phyloP scores from a whole-genome alignment of 176 grass and related monocot genomes.

The Pontederia paniculata region DNA sequence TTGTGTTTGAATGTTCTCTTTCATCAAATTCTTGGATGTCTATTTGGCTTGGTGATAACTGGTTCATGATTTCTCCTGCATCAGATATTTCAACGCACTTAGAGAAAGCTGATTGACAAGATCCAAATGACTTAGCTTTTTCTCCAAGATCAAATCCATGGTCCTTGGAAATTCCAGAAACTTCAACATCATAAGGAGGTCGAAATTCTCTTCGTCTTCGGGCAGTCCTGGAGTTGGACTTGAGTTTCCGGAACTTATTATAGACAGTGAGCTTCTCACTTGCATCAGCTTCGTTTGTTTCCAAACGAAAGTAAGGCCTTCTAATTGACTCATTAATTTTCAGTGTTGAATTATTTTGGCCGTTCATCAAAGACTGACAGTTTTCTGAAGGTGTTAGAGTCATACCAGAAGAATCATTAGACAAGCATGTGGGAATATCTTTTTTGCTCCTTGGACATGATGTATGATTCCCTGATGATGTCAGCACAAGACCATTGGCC shows the following conservation, averaged over 20 bases:
- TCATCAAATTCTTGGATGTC: neutral
- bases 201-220: constrained; percentile 28
- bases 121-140: constrained; percentile 30
- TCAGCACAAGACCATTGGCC: constrained; percentile 24
- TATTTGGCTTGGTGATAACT: neutral
- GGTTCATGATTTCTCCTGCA: constrained; percentile 31
- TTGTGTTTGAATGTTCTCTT: constrained; percentile 17
- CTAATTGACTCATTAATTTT: constrained; percentile 20
- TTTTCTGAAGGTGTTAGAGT: neutral
- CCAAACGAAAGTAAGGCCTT: constrained; percentile 18
- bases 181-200: constrained; percentile 22
- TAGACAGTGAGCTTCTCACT: constrained; percentile 20
- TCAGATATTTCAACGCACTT: neutral
- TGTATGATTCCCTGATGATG: constrained; percentile 26
- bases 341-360: neutral
- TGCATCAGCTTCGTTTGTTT: constrained; percentile 19
- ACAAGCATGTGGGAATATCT: constrained; percentile 37
- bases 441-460: constrained; percentile 38
- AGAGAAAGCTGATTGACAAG: constrained; percentile 9
- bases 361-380: neutral
- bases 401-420: constrained; percentile 28
- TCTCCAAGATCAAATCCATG: constrained; percentile 20
- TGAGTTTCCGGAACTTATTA: constrained; percentile 55
- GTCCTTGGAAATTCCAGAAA: constrained; percentile 23
- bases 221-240: constrained; percentile 40